Conservation (phyloP, 78 protist species). For the Dictyostelium capitatum region DNA sequence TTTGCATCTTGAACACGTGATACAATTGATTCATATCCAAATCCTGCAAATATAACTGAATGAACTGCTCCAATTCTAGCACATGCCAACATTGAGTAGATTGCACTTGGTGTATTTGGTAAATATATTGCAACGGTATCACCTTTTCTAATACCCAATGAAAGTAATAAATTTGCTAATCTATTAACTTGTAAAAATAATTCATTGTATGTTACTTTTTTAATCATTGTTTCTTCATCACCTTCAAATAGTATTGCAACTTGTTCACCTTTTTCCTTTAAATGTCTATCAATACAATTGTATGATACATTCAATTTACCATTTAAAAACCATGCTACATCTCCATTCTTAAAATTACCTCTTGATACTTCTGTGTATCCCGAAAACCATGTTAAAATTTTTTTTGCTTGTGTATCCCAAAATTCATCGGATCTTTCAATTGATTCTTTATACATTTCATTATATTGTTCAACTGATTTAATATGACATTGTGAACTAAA, state of each 20-base stretch:
- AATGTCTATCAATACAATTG: conserved; percentile 93
- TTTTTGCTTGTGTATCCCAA: conserved; percentile 78
- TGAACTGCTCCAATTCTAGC: conserved; percentile 98
- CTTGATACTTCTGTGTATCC: conserved; percentile 65
- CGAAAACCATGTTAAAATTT: conserved; percentile 69
- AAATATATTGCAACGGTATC: conserved; percentile 95
- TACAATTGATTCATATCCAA: conserved; percentile 85
- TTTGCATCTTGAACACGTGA: conserved; percentile 84
- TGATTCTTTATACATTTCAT: conserved; percentile 36
- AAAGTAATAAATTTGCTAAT: conserved; percentile 89
- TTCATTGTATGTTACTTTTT: conserved; percentile 72
- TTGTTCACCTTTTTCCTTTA: conserved; percentile 82
- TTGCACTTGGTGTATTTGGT: conserved; percentile 93
- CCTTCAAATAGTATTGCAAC: conserved; percentile 88
- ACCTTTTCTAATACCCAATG: conserved; percentile 90
- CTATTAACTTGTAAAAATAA: conserved; percentile 78
- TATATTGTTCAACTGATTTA: conserved; percentile 13
- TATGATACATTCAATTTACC: conserved; percentile 91
- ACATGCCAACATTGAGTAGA: conserved; percentile 96
- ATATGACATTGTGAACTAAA: conserved; percentile 5
- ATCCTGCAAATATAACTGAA: conserved; percentile 86
- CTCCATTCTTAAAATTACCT: conserved; percentile 85
- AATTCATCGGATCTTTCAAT: conserved; percentile 67
- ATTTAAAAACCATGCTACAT: conserved; percentile 90
- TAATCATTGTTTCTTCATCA: conserved; percentile 56